Evolutionary conservation across 2,329 filamentous ascomycete genomes (phyloP).

Genomic region (Paradendryphiella salina): DNA sequence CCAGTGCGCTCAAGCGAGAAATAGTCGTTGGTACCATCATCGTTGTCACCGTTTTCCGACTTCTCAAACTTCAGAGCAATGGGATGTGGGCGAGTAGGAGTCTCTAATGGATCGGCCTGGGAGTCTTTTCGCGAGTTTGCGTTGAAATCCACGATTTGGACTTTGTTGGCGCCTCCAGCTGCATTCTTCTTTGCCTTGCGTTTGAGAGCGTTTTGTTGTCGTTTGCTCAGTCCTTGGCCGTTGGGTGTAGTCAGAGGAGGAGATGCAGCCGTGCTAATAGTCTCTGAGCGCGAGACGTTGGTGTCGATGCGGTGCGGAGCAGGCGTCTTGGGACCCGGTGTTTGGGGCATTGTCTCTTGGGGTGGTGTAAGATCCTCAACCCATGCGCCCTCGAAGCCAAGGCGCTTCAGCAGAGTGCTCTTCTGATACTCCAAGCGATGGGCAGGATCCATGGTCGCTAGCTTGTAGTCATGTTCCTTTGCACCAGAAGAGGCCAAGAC

Average conservation of each 20-base stretch:
- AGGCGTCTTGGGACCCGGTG: conserved; percentile 44
- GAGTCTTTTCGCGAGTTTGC: conserved; percentile 64
- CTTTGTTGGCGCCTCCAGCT: conserved; percentile 86
- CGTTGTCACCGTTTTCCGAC: conserved; percentile 62
- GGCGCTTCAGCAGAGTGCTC: conserved; percentile 77
- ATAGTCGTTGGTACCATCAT: conserved; percentile 64
- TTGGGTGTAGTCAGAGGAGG: conserved; percentile 51
- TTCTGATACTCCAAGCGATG: conserved; percentile 84
- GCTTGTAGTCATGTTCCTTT: conserved; percentile 78
- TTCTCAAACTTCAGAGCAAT: conserved; percentile 61
- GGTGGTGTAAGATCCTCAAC: conserved; percentile 80
- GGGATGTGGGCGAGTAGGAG: conserved; percentile 55
- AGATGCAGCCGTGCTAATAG: conserved; percentile 52
- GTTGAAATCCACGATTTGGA: conserved; percentile 85
- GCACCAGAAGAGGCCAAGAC: conserved; percentile 80
- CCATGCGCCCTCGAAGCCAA: conserved; percentile 82
- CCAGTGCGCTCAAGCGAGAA: conserved; percentile 83
- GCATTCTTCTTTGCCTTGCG: conserved; percentile 89
- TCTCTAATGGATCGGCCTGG: conserved; percentile 61
- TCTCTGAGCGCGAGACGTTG: conserved; percentile 51
- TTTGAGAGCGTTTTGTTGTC: conserved; percentile 92
- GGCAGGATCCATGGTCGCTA: conserved; percentile 79
- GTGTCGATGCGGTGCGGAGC: conserved; percentile 57
- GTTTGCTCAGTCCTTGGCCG: conserved; percentile 69
- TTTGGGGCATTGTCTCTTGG: conserved; percentile 58